Evolutionary conservation across 2,329 filamentous ascomycete species (phyloP).

Genomic region (Raffaelea arxii): DNA sequence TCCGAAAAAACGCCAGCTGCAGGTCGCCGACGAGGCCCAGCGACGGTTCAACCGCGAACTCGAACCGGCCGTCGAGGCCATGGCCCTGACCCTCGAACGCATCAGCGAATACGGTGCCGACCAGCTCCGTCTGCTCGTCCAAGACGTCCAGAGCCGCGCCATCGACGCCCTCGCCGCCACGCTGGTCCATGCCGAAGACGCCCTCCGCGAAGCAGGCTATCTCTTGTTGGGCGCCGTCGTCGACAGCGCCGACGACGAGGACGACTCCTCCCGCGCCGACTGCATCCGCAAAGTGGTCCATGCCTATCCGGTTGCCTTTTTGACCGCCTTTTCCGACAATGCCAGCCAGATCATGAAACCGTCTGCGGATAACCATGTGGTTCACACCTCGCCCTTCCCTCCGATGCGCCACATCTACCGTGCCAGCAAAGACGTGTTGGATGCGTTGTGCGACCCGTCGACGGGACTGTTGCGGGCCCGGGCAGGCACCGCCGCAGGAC

Average conservation of each 20-base stretch:
- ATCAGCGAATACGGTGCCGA: constrained; percentile 55
- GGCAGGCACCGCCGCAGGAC: constrained; percentile 27
- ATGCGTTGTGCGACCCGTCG: constrained; percentile 44
- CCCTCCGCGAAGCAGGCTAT: constrained; percentile 69
- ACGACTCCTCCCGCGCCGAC: constrained; percentile 38
- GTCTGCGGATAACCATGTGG: constrained; percentile 19
- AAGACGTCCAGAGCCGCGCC: constrained; percentile 46
- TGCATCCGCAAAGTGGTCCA: constrained; percentile 38
- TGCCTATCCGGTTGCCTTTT: constrained; percentile 31
- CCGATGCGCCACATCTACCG: constrained; percentile 48
- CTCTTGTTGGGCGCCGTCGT: constrained; percentile 78
- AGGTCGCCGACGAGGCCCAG: constrained; percentile 35
- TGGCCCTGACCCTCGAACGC: constrained; percentile 67
- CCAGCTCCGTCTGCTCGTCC: constrained; percentile 65
- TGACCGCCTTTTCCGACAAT: constrained; percentile 34
- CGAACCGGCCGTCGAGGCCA: constrained; percentile 40
- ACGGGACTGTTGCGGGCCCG: constrained; percentile 46
- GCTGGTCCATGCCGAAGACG: constrained; percentile 70
- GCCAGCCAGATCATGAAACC: constrained; percentile 28
- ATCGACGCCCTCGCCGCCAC: constrained; percentile 68
- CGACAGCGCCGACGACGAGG: constrained; percentile 55
- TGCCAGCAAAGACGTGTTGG: constrained; percentile 47
- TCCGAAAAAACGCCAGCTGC: constrained; percentile 35
- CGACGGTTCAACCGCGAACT: constrained; percentile 72
- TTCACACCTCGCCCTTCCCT: constrained; percentile 35